Evolutionary conservation across 129 eudicot species (phyloP), one percentile per base, ranked within the genome.

Genomic region (Saposhnikovia divaricata): DNA sequence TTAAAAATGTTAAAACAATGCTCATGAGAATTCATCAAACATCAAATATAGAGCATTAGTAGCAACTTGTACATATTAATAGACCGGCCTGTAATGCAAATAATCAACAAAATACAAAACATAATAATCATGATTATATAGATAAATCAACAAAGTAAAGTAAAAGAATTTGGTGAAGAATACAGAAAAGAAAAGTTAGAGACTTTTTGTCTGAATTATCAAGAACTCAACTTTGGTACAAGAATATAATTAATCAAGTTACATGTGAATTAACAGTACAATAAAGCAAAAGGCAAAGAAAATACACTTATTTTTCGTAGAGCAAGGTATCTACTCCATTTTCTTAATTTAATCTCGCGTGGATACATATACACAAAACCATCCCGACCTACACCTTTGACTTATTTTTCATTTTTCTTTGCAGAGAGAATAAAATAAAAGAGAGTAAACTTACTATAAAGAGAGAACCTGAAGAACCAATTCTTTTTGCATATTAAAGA

Each of bases 21-120:
- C n/a, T n/a, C n/a, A n/a, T n/a, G n/a, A n/a, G n/a, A n/a, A n/a
- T n/a, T n/a, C n/a, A n/a, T n/a, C n/a, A n/a, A n/a, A n/a, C n/a
- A n/a, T n/a, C n/a, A n/a, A n/a, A n/a, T n/a, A n/a, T n/a, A n/a
- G 50, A 72, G 46, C 47, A 72, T 72, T 42, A 72, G 76, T 16
- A 9, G 76, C 27, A 69, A 59, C 68, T 37, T 69, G 43, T 72
- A 71, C 21, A 34, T 13, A 70, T 16, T 16, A 38, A 6, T 71
- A 40, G 28, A 34, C 48, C 75, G 48, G 9, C n/a, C n/a, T n/a
- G 51, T 40, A 38, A 37, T 72, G 51, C 45, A 37, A 5, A 39
- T 72, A 42, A 74, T 74, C 77, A 74, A 74, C n/a, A 74, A 74
- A 43, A 42, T 42, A 47, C 34, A 9, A 25, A 43, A 74, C 15